A percentile compares a stretch with the other conserved stretches of the same genome.
phyloP scores from a whole-genome alignment of 371 early-diverging fungal genomes.

The Mucor indicus region DNA sequence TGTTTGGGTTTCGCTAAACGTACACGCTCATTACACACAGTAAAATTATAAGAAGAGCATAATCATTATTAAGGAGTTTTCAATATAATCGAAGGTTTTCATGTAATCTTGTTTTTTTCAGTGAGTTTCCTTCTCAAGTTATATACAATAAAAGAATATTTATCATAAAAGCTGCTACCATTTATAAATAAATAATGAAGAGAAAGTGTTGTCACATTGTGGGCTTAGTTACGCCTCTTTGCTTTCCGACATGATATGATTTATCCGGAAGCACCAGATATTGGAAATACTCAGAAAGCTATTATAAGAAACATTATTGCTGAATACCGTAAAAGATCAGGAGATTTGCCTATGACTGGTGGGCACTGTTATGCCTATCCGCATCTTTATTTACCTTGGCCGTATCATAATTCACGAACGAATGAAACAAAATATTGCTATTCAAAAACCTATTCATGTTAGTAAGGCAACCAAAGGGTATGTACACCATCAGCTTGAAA shows the following conservation, averaged over 20 bases:
- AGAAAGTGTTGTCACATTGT: too few relatives aligned
- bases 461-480: not conserved
- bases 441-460: not conserved
- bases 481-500: not conserved
- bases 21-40: too few relatives aligned
- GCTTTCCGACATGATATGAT: not conserved
- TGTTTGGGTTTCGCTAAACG: too few relatives aligned
- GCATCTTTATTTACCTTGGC: slow-evolving; percentile 2
- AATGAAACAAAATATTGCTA: not conserved
- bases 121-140: too few relatives aligned
- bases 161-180: too few relatives aligned
- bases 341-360: not conserved
- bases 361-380: not conserved
- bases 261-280: not conserved
- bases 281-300: not conserved
- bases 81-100: too few relatives aligned
- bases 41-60: too few relatives aligned
- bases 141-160: too few relatives aligned
- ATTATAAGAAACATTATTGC: not conserved
- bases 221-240: too few relatives aligned
- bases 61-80: too few relatives aligned
- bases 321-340: not conserved
- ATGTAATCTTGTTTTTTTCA: too few relatives aligned
- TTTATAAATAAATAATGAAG: too few relatives aligned
- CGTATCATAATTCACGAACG: not conserved